Conservation (phyloP, 2,329 filamentous ascomycete species). For the Aureobasidium sp. region DNA sequence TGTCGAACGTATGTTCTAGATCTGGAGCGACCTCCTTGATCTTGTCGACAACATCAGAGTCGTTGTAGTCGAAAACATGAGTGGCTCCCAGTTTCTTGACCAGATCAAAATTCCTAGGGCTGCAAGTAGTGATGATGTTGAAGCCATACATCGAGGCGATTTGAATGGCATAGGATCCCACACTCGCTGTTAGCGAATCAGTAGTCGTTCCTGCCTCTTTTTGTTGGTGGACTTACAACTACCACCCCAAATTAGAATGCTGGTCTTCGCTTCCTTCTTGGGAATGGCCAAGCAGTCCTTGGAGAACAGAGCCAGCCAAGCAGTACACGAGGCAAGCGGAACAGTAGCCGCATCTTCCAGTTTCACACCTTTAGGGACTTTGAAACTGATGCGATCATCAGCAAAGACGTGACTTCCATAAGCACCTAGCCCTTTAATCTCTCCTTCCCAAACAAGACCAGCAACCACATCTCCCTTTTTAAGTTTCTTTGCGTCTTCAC, state of each 20-base stretch:
- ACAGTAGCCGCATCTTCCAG: background rate
- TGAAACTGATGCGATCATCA: conserved; percentile 6
- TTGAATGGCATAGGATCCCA: background rate
- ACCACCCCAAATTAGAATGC: background rate
- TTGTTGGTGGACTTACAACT: background rate
- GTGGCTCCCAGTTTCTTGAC: conserved; percentile 40
- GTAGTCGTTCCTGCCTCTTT: too few species aligned
- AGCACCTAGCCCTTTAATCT: conserved; percentile 1
- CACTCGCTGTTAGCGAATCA: background rate
- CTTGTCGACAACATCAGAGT: conserved; percentile 33
- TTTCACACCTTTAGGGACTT: background rate
- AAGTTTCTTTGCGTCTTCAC: conserved; percentile 39
- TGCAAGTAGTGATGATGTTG: conserved; percentile 39
- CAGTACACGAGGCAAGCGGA: background rate
- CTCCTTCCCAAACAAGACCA: conserved; percentile 30
- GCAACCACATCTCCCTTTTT: conserved; percentile 44
- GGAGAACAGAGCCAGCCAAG: conserved; percentile 6
- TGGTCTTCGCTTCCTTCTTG: background rate
- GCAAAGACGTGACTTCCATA: background rate
- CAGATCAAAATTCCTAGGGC: conserved; percentile 40
- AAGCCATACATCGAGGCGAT: conserved; percentile 24
- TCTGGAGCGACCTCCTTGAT: conserved; percentile 40
- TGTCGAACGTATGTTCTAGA: conserved; percentile 39
- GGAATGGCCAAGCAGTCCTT: background rate
- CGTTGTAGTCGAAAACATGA: conserved; percentile 43